Evolutionary conservation across 2,329 filamentous ascomycete genomes (phyloP).

Genomic region (Penicillium sclerotigenum): DNA sequence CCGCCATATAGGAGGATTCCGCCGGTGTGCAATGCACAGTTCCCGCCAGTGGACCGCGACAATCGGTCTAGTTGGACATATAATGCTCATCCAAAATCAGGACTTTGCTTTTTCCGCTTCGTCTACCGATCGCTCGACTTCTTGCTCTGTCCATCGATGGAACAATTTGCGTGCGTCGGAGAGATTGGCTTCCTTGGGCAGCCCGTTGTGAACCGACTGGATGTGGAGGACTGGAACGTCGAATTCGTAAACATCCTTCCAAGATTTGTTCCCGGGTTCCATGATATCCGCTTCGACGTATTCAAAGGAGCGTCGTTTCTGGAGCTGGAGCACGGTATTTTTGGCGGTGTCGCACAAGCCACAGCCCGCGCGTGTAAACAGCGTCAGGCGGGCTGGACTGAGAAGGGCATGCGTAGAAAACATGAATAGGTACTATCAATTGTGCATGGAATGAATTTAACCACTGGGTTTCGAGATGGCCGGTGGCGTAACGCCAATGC

Average conservation of each 20-base stretch:
- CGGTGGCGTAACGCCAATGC: constrained; percentile 4
- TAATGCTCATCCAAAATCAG: neutral
- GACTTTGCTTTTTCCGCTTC: constrained; percentile 38
- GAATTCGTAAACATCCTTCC: constrained; percentile 62
- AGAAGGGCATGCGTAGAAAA: constrained; percentile 31
- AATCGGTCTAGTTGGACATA: neutral
- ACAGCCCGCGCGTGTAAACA: constrained; percentile 61
- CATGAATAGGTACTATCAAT: constrained; percentile 20
- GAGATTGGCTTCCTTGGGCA: constrained; percentile 49
- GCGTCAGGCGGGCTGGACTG: constrained; percentile 48
- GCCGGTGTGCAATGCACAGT: neutral
- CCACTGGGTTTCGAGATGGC: neutral
- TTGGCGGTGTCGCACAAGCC: constrained; percentile 62
- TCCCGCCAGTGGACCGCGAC: neutral
- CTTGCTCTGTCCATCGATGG: constrained; percentile 59
- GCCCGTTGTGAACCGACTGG: constrained; percentile 45
- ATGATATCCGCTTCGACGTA: constrained; percentile 61
- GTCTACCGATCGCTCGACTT: constrained; percentile 55
- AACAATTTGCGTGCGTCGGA: constrained; percentile 61
- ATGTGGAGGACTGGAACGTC: constrained; percentile 64
- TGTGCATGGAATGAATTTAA: neutral
- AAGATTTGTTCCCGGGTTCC: constrained; percentile 51
- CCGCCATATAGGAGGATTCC: neutral
- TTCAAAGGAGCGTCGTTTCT: constrained; percentile 52
- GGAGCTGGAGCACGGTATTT: constrained; percentile 52